A percentile compares a stretch with the other conserved stretches of the same genome.
These are phyloP conservation scores for Trichoderma semiorbis DNA, from an alignment of 2,329 filamentous ascomycete genomes.

Conservation along the genomic window DNA sequence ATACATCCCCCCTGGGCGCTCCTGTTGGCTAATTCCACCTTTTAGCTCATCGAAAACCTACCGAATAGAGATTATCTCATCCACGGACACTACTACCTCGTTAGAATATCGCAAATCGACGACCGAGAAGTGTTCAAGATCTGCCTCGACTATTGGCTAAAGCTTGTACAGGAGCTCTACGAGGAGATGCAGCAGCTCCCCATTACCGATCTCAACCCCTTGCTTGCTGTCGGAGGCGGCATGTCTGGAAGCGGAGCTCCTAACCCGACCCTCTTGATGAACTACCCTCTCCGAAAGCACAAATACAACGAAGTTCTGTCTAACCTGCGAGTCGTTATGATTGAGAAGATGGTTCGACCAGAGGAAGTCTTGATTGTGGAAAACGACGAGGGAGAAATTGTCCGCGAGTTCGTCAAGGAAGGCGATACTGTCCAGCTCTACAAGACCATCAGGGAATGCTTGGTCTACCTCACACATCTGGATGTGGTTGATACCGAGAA, in stretches of 20 bases:
- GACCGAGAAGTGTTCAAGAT: conserved; percentile 99
- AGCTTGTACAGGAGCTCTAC: conserved; percentile 94
- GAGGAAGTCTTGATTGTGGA: conserved; percentile 99
- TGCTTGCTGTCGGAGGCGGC: conserved; percentile 72
- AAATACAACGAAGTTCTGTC: conserved; percentile 94
- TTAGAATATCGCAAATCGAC: conserved; percentile 97
- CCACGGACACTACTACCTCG: conserved; percentile 96
- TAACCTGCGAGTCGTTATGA: conserved; percentile 95
- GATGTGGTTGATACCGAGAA: conserved; percentile 96
- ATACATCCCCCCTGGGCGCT: not conserved
- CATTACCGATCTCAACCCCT: conserved; percentile 86
- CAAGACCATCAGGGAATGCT: conserved; percentile 95
- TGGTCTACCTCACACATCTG: conserved; percentile 95
- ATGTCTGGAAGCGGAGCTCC: conserved; percentile 78
- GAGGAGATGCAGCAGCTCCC: conserved; percentile 98
- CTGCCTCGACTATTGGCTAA: conserved; percentile 98
- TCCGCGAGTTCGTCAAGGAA: conserved; percentile 98
- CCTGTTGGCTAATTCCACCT: not conserved
- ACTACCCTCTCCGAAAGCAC: conserved; percentile 93
- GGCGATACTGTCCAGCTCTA: conserved; percentile 98
- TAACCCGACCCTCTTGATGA: conserved; percentile 78
- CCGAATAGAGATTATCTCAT: conserved; percentile 93
- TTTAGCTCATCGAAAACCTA: conserved; percentile 84
- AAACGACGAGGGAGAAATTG: conserved; percentile 98
- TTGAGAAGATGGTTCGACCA: conserved; percentile 98